Conservation (phyloP, 1,284 basidiomycete genomes). For the Cutaneotrichosporon sp. region DNA sequence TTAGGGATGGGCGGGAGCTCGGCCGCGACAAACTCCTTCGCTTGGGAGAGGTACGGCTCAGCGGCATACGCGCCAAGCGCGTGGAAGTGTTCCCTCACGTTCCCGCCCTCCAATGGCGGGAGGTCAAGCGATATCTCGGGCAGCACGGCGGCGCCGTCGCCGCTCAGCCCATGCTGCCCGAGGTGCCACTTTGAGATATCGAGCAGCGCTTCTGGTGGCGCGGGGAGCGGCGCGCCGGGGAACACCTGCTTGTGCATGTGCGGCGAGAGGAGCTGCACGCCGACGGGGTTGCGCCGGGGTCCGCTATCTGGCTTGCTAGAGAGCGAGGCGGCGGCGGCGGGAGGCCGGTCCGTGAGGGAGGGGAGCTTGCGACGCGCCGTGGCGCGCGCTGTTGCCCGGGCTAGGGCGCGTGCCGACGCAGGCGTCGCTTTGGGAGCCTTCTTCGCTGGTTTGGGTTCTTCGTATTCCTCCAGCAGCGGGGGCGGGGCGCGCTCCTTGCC, state of each 20-base stretch:
- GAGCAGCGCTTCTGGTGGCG: slow-evolving; percentile 65
- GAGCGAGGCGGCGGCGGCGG: neutral
- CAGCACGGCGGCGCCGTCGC: slow-evolving; percentile 74
- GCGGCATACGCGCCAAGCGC: slow-evolving; percentile 70
- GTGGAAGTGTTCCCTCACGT: slow-evolving; percentile 88
- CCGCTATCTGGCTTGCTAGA: neutral
- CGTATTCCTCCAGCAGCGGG: neutral
- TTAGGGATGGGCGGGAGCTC: slow-evolving; percentile 65
- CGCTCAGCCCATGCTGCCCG: slow-evolving; percentile 73
- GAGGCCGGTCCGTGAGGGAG: neutral
- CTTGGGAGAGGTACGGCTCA: slow-evolving; percentile 79
- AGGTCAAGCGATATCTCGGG: slow-evolving; percentile 78
- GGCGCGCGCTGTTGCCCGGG: neutral
- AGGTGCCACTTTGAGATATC: slow-evolving; percentile 81
- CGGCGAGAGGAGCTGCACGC: slow-evolving; percentile 87
- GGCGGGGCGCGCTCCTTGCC: slow-evolving; percentile 32
- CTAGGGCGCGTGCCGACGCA: neutral
- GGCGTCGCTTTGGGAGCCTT: neutral
- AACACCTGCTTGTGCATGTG: slow-evolving; percentile 82
- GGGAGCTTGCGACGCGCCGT: neutral
- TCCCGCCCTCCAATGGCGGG: slow-evolving; percentile 77
- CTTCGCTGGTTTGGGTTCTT: neutral
- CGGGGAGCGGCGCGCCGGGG: slow-evolving; percentile 66
- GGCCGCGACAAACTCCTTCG: slow-evolving; percentile 63
- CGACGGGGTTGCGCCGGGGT: slow-evolving; percentile 71